A percentile compares a stretch with the other conserved stretches of the same genome.
phyloP scores from a whole-genome alignment of 805 yeast genomes.

The Pichia occidentalis region DNA sequence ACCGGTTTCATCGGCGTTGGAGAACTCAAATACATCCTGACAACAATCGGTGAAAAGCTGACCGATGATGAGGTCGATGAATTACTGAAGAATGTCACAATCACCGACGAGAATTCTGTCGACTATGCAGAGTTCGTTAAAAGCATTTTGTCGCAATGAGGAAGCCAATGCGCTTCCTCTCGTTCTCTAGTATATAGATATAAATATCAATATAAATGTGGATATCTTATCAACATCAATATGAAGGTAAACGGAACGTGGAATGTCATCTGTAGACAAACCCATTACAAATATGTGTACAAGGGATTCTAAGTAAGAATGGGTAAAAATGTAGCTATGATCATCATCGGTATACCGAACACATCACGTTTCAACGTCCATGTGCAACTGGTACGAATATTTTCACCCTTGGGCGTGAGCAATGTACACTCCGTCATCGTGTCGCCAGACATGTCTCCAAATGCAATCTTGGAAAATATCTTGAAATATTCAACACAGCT shows the following conservation, averaged over 20 bases:
- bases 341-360: constrained; percentile 96
- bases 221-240: not conserved
- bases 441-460: constrained; percentile 83
- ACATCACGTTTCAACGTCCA: constrained; percentile 95
- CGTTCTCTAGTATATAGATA: not conserved
- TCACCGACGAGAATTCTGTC: constrained; percentile 88
- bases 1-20: constrained; percentile 97
- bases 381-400: constrained; percentile 69
- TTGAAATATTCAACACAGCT: constrained; percentile 85
- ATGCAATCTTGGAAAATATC: constrained; percentile 75
- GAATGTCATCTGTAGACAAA: too few species aligned
- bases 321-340: constrained; percentile 88
- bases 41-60: constrained; percentile 93
- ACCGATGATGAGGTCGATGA: constrained; percentile 91
- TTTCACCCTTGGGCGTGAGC: constrained; percentile 48
- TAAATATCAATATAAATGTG: not conserved
- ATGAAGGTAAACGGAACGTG: too few species aligned
- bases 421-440: constrained; percentile 85
- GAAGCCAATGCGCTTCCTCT: constrained; percentile 1
- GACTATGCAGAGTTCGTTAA: constrained; percentile 94
- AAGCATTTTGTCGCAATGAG: constrained; percentile 80
- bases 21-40: constrained; percentile 87
- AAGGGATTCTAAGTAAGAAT: constrained; percentile 39
- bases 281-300: too few species aligned
- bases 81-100: constrained; percentile 88